phyloP scores from a whole-genome alignment of 768 basidiomycete species.

The Russula foetens region DNA sequence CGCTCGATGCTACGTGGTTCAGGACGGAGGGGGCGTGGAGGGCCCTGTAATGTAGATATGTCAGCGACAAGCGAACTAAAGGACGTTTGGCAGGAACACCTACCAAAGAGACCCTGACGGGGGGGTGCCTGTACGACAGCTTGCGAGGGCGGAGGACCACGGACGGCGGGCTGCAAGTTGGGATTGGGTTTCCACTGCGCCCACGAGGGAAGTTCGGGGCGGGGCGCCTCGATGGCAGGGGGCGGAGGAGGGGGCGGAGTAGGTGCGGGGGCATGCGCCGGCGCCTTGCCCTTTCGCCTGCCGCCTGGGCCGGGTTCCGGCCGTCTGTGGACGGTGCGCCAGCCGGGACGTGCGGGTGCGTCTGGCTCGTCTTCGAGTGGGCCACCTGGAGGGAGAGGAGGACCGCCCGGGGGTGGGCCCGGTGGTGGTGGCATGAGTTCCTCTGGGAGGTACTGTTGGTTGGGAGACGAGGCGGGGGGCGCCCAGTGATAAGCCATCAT shows the following conservation, averaged over 20 bases:
- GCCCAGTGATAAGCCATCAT: no score
- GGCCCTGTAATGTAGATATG: slow-evolving; percentile 23
- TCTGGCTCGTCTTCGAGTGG: slow-evolving; percentile 34
- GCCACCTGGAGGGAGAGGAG: slow-evolving; percentile 28
- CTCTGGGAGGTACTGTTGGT: slow-evolving; percentile 27
- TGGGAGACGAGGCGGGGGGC: no score
- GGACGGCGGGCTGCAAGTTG: slow-evolving; percentile 42
- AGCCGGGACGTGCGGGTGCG: slow-evolving; percentile 53
- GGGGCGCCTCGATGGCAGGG: slow-evolving; percentile 25
- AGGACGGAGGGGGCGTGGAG: slow-evolving; percentile 26
- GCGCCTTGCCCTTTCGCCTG: slow-evolving; percentile 31
- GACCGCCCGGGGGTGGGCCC: background rate
- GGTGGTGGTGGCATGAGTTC: slow-evolving; percentile 25
- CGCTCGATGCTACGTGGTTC: background rate
- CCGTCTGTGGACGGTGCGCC: slow-evolving; percentile 66
- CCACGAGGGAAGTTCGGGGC: slow-evolving; percentile 64
- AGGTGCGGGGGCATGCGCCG: slow-evolving; percentile 32
- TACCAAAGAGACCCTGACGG: slow-evolving; percentile 63
- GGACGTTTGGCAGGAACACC: slow-evolving; percentile 11
- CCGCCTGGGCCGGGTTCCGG: slow-evolving; percentile 25
- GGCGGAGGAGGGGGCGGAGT: slow-evolving; percentile 36
- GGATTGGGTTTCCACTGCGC: slow-evolving; percentile 81
- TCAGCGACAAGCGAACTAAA: background rate
- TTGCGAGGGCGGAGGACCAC: slow-evolving; percentile 31
- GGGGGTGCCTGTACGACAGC: slow-evolving; percentile 33